Evolutionary conservation across 1,139 yeast species (phyloP).

Genomic region (Suzukiozyma palmioleophila): DNA sequence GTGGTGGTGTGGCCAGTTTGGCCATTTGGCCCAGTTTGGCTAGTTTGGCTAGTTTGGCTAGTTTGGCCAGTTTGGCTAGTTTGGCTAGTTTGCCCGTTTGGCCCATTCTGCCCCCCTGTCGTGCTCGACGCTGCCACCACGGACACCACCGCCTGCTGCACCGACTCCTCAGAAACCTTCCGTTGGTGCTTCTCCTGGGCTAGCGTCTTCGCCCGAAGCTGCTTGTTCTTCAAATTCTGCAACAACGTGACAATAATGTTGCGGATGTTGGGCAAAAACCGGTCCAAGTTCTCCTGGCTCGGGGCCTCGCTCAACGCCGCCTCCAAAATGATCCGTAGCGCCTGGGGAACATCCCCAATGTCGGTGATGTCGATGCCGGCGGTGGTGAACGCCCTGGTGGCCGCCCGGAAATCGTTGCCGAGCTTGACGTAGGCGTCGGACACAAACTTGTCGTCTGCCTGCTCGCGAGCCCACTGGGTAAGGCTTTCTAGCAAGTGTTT

Average conservation of each 20-base stretch:
- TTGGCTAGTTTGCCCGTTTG: too few relatives aligned
- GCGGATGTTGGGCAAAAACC: conserved; percentile 79
- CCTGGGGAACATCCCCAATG: conserved; percentile 41
- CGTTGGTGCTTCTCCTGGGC: conserved; percentile 18
- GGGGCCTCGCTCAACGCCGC: conserved; percentile 85
- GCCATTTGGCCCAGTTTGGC: too few relatives aligned
- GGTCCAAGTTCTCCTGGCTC: conserved; percentile 75
- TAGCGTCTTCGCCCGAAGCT: conserved; percentile 46
- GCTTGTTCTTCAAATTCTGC: conserved; percentile 78
- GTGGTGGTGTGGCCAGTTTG: too few relatives aligned
- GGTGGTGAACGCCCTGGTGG: conserved; percentile 51
- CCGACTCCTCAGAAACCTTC: background rate
- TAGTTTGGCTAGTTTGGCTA: too few relatives aligned
- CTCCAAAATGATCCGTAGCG: conserved; percentile 65
- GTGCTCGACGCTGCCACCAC: too few relatives aligned
- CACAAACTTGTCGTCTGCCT: conserved; percentile 77
- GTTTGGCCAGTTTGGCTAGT: too few relatives aligned
- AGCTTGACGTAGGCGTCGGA: conserved; percentile 88
- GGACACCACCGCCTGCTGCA: background rate
- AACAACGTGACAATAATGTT: conserved; percentile 80
- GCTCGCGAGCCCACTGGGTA: conserved; percentile 85
- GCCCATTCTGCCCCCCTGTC: too few relatives aligned
- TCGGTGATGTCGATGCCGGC: conserved; percentile 43
- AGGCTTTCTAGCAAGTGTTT: conserved; percentile 80
- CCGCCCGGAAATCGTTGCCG: conserved; percentile 90